Conservation (phyloP, 805 yeast genomes). For the Zygosaccharomyces bisporus region DNA sequence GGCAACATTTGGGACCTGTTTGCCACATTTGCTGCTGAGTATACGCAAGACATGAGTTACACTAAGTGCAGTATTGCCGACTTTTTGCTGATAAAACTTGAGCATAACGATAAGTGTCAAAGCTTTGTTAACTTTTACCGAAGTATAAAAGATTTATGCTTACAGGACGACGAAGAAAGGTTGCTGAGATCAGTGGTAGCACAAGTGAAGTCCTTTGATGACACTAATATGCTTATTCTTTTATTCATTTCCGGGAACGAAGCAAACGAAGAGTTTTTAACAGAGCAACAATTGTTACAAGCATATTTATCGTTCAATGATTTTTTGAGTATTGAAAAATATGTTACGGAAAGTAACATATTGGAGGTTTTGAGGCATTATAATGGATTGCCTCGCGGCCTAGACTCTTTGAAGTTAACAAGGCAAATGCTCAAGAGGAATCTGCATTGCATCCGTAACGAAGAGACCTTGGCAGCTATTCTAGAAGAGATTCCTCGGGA, state of each 20-base stretch:
- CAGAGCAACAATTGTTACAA: slow-evolving; percentile 16
- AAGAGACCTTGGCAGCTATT: slow-evolving; percentile 12
- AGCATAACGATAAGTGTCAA: slow-evolving; percentile 8
- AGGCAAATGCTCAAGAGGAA: slow-evolving; percentile 23
- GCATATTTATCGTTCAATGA: slow-evolving; percentile 25
- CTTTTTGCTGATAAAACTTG: slow-evolving; percentile 22
- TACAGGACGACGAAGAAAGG: slow-evolving; percentile 9
- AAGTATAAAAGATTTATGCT: slow-evolving; percentile 8
- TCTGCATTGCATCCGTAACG: slow-evolving; percentile 9
- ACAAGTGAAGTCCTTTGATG: slow-evolving; percentile 22
- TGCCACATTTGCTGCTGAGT: slow-evolving; percentile 18
- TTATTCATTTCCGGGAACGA: slow-evolving; percentile 13
- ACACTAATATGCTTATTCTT: slow-evolving; percentile 17
- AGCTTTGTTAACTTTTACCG: slow-evolving; percentile 12
- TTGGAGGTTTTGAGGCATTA: slow-evolving; percentile 22
- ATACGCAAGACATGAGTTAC: slow-evolving; percentile 25
- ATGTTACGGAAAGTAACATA: slow-evolving; percentile 14
- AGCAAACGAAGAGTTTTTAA: slow-evolving; percentile 2
- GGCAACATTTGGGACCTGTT: slow-evolving; percentile 21
- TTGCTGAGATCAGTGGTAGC: slow-evolving; percentile 5
- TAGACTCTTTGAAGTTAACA: slow-evolving; percentile 13
- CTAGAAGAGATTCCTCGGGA: slow-evolving; percentile 21
- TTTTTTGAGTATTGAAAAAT: slow-evolving; percentile 25
- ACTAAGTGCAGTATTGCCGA: slow-evolving; percentile 22
- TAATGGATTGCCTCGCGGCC: slow-evolving; percentile 8